A percentile compares a stretch with the other conserved stretches of the same genome.
These are phyloP conservation scores for Aphanomyces invadans DNA, from an alignment of 352 stramenopile genomes.

Conservation along the genomic window DNA sequence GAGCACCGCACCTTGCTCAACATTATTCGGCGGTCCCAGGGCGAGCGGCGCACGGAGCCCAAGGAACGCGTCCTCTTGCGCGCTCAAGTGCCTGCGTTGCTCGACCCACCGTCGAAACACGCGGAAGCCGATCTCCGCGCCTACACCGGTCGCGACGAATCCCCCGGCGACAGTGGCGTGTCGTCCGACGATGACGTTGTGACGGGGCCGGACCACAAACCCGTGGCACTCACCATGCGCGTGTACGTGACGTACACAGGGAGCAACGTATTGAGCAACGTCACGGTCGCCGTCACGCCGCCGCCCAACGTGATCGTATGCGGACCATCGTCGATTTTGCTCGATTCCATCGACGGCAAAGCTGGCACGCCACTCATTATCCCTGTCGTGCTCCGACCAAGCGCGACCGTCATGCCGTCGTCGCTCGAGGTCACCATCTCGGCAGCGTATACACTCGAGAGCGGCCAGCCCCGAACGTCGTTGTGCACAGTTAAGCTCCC, in stretches of 20 bases:
- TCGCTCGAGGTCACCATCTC: constrained; percentile 55
- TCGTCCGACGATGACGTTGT: background rate
- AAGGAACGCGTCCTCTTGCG: constrained; percentile 72
- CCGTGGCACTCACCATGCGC: constrained; percentile 59
- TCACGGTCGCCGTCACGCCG: constrained; percentile 61
- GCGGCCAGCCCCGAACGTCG: constrained; percentile 57
- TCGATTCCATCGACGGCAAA: constrained; percentile 62
- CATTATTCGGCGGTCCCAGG: constrained; percentile 73
- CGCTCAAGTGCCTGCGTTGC: constrained; percentile 53
- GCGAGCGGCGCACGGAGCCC: constrained; percentile 50
- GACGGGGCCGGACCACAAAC: background rate
- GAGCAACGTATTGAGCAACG: constrained; percentile 50
- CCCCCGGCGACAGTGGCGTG: constrained; percentile 1
- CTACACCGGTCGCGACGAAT: constrained; percentile 5
- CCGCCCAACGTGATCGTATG: constrained; percentile 49
- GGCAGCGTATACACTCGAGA: constrained; percentile 64
- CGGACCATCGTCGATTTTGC: constrained; percentile 54
- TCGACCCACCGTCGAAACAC: constrained; percentile 36
- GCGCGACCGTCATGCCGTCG: constrained; percentile 43
- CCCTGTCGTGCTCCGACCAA: constrained; percentile 47
- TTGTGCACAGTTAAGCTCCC: constrained; percentile 59
- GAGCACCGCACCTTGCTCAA: constrained; percentile 82
- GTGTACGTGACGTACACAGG: constrained; percentile 83
- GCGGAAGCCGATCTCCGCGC: background rate
- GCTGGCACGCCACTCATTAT: constrained; percentile 56